Conservation (phyloP, 441 rosid species). For the Corymbia citriodora region DNA sequence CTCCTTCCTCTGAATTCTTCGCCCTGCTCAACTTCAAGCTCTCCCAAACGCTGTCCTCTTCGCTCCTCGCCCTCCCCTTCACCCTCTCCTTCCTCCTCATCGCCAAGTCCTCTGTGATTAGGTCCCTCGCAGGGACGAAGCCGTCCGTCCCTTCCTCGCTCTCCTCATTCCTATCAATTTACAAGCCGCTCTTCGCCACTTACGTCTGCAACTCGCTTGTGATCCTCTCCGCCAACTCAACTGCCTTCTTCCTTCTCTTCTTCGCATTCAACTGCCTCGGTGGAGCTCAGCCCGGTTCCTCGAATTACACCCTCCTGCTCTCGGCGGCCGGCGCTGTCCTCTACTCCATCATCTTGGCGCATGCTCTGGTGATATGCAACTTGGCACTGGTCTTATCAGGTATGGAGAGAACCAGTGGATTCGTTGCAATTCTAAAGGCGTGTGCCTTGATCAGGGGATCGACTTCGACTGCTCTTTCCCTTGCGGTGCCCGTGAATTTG, state of each 20-base stretch:
- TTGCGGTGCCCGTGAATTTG: slow-evolving; percentile 6
- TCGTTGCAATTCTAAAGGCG: slow-evolving; percentile 1
- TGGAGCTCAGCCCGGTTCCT: not conserved
- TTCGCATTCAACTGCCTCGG: not conserved
- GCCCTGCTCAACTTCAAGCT: slow-evolving; percentile 8
- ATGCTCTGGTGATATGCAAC: slow-evolving; percentile 3
- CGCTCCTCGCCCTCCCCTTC: slow-evolving; percentile 4
- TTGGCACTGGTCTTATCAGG: slow-evolving; percentile 7
- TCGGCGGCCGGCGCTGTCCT: not conserved
- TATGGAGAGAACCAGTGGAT: slow-evolving; percentile 1
- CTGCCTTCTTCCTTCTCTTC: slow-evolving; percentile 4
- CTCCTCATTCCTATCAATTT: slow-evolving; percentile 29
- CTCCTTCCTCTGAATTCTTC: slow-evolving; percentile 1
- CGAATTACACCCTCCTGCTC: not conserved
- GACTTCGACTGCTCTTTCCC: not conserved
- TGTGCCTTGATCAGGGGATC: not conserved
- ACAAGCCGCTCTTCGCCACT: slow-evolving; percentile 49
- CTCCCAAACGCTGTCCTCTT: slow-evolving; percentile 13
- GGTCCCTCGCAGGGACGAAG: slow-evolving; percentile 3
- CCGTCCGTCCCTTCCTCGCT: slow-evolving; percentile 21
- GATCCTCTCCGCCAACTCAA: slow-evolving; percentile 7
- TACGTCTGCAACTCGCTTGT: not conserved
- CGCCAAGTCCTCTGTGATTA: slow-evolving; percentile 3
- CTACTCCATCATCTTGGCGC: slow-evolving; percentile 2
- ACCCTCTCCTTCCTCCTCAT: slow-evolving; percentile 12